Conservation (phyloP, 768 basidiomycete genomes). For the Termitomyces sp. region DNA sequence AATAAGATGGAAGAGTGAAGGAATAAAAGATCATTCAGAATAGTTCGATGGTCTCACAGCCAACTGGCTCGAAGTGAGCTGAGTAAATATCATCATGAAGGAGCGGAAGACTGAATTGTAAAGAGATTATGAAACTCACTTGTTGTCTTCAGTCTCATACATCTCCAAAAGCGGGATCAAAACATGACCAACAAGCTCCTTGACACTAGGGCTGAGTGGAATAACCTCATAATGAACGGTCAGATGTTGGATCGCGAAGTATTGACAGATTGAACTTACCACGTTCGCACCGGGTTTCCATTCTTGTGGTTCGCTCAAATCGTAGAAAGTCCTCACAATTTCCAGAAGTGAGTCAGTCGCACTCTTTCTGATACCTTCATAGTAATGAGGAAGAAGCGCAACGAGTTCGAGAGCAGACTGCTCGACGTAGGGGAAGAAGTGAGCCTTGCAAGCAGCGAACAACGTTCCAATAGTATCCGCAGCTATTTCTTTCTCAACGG, state of each 20-base stretch:
- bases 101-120: not conserved
- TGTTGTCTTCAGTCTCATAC: constrained; percentile 94
- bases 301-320: constrained; percentile 73
- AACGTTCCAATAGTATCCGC: constrained; percentile 92
- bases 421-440: constrained; percentile 93
- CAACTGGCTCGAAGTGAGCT: constrained; percentile 73
- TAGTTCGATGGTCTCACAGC: constrained; percentile 49
- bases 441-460: constrained; percentile 72
- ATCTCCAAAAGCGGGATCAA: constrained; percentile 75
- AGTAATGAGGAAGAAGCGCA: constrained; percentile 81
- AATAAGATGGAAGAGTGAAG: constrained; percentile 1
- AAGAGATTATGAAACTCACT: constrained; percentile 52
- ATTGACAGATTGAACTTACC: constrained; percentile 33
- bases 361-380: constrained; percentile 95
- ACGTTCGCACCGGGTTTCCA: constrained; percentile 73
- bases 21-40: constrained; percentile 27
- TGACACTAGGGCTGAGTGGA: constrained; percentile 63
- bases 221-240: constrained; percentile 23
- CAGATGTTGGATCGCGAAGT: not conserved
- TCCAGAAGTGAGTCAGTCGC: constrained; percentile 84
- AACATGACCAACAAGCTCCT: constrained; percentile 71
- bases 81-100: constrained; percentile 54
- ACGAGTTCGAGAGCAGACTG: constrained; percentile 73
- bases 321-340: constrained; percentile 88
- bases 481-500: constrained; percentile 99